Percentiles rank a stretch among this genome's conserved stretches.
These are phyloP conservation scores for Trichosporon ovoides DNA, from an alignment of 1,284 basidiomycete genomes.

Conservation along the genomic window DNA sequence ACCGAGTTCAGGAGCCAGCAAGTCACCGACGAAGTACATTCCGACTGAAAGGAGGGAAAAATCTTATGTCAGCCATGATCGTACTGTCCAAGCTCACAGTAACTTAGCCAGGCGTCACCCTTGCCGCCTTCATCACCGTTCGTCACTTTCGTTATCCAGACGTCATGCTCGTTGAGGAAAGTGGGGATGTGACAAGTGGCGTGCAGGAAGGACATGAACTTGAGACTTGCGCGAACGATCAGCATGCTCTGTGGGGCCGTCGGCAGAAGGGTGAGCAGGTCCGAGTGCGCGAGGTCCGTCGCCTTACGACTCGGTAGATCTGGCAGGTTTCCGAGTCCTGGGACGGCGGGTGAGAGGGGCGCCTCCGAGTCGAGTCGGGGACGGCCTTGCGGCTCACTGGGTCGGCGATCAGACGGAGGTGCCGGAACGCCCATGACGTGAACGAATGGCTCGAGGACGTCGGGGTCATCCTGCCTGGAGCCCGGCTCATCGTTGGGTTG, in stretches of 20 bases:
- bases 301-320: slow-evolving; percentile 20
- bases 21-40: slow-evolving; percentile 23
- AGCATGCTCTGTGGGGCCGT: slow-evolving; percentile 18
- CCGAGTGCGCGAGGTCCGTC: slow-evolving; percentile 24
- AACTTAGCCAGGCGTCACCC: slow-evolving; percentile 22
- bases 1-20: slow-evolving; percentile 21
- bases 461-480: slow-evolving; percentile 22
- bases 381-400: slow-evolving; percentile 11
- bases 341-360: slow-evolving; percentile 11
- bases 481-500: slow-evolving; percentile 2
- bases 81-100: slow-evolving; percentile 9
- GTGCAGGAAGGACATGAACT: slow-evolving; percentile 27
- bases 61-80: slow-evolving; percentile 15
- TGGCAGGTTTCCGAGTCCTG: slow-evolving; percentile 11
- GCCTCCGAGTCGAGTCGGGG: slow-evolving; percentile 7
- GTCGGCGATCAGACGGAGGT: slow-evolving; percentile 9
- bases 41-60: slow-evolving; percentile 20
- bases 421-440: slow-evolving; percentile 23
- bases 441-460: slow-evolving; percentile 23
- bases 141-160: slow-evolving; percentile 24
- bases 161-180: slow-evolving; percentile 27
- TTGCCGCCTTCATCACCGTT: slow-evolving; percentile 18
- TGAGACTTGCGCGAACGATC: slow-evolving; percentile 22
- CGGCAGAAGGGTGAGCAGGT: slow-evolving; percentile 21
- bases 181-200: slow-evolving; percentile 26